Evolutionary conservation across 2,329 filamentous ascomycete species (phyloP), one percentile per base, ranked within the genome.

Genomic region (Ceratocystis cacaofunesta): DNA sequence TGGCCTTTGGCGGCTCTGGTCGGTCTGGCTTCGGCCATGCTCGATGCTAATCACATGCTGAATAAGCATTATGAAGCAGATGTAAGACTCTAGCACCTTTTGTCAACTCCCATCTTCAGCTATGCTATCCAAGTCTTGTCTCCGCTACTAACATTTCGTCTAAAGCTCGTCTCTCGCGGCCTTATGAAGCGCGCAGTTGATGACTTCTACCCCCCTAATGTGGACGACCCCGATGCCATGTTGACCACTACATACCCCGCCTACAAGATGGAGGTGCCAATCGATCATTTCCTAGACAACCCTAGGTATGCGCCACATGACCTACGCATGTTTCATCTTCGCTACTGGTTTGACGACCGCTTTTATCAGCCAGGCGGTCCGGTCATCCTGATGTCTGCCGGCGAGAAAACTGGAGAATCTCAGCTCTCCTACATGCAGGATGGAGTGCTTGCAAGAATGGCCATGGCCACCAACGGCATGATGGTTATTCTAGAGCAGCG

Each of bases 281-380:
- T 95, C 43, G 90, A 95, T 73, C 89, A 94, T 72, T 95, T 94
- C 76, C 88, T 88, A 75, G 90, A 92, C 71, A 86, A 91, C 65
- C 82, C 84, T 1, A 77, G 79, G 61, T 95, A 95, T 72, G 88
- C 86, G 73, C 89, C 90, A 44, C 90, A 95, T 73, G 83, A 81
- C 7, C 77, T 87, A 69, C 85, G 74, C 30, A 81, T 76, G 1
- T 95, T 90, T 74, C 75, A 83, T 25, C 77, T 92, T 61, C 83
- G 89, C 10, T 95, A 94, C 77, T 95, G 87, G 87, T 90, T 92
- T 70, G 90, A 95, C 71, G 83, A 85, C 0, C 81, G 81, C 57
- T 81, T 88, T 76, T 95, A 95, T 76, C 80, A 85, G 72, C 76
- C 81, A 0, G 90, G 90, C 12, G 90, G 90, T 0, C 90, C 90